Percentiles rank a stretch among this genome's conserved stretches.
These are phyloP conservation scores for Babesia divergens DNA, from an alignment of 169 alveolate genomes.

Conservation along the genomic window DNA sequence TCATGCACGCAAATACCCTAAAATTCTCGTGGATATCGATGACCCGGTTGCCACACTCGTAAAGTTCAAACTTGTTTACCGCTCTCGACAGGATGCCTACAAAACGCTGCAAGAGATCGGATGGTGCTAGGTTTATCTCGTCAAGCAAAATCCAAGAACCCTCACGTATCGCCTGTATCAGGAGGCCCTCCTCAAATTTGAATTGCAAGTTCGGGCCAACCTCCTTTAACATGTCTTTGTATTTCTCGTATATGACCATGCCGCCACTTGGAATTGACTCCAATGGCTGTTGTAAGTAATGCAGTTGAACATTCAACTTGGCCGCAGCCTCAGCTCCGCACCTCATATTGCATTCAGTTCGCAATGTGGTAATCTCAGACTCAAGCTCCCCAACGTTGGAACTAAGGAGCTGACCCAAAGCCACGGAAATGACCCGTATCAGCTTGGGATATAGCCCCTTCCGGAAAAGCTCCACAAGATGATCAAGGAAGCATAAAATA, in stretches of 20 bases:
- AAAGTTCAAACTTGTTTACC: constrained; percentile 63
- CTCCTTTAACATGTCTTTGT: background rate
- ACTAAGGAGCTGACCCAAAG: background rate
- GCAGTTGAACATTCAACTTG: background rate
- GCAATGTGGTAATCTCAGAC: background rate
- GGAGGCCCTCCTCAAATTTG: constrained; percentile 95
- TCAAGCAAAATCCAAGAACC: constrained; percentile 99
- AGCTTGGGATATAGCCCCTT: constrained; percentile 16
- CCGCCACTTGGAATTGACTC: background rate
- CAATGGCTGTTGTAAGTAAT: constrained; percentile 15
- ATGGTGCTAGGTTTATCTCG: constrained; percentile 98
- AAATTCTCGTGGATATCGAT: constrained; percentile 90
- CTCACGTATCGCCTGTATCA: constrained; percentile 92
- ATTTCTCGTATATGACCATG: background rate
- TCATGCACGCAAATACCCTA: constrained; percentile 98
- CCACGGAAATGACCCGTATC: background rate
- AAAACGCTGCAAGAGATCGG: constrained; percentile 92
- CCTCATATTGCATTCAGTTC: constrained; percentile 32
- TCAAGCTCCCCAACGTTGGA: background rate
- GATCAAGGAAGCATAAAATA: constrained; percentile 15
- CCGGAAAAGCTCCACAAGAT: constrained; percentile 6
- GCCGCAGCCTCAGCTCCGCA: background rate
- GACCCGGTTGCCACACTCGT: constrained; percentile 81
- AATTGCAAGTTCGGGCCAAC: constrained; percentile 56
- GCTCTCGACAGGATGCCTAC: constrained; percentile 16